A percentile compares a stretch with the other conserved stretches of the same genome.
phyloP scores from a whole-genome alignment of 345 rosid genomes.

The Hypericum androsaemum region DNA sequence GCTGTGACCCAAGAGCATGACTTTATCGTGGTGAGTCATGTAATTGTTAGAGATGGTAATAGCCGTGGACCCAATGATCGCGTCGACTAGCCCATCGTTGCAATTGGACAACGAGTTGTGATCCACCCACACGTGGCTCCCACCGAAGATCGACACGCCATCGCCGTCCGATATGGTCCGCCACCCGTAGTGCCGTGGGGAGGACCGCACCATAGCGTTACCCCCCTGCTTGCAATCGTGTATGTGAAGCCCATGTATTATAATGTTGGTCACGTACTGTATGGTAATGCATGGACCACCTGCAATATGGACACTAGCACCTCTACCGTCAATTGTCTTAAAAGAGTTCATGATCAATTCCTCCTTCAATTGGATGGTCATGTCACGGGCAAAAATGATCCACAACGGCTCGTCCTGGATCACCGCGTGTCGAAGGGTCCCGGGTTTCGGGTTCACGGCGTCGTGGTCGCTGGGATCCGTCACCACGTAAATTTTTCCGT shows the following conservation, averaged over 20 bases:
- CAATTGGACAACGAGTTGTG: not conserved
- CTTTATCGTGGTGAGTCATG: slow-evolving; percentile 5
- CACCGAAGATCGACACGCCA: slow-evolving; percentile 3
- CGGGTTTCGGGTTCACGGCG: slow-evolving; percentile 1
- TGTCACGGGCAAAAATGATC: slow-evolving; percentile 1
- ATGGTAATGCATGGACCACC: slow-evolving; percentile 3
- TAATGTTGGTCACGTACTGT: slow-evolving; percentile 1
- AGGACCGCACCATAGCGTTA: slow-evolving; percentile 1
- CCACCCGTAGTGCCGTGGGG: slow-evolving; percentile 9
- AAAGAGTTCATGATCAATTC: slow-evolving; percentile 3
- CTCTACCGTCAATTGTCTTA: slow-evolving; percentile 4
- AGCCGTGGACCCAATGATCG: slow-evolving; percentile 2
- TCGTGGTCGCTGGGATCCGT: slow-evolving; percentile 5
- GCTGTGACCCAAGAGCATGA: slow-evolving; percentile 3
- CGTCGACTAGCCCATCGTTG: not conserved
- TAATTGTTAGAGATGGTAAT: slow-evolving; percentile 2
- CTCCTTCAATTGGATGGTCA: slow-evolving; percentile 1
- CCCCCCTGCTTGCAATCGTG: slow-evolving; percentile 6
- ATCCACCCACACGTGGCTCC: slow-evolving; percentile 6
- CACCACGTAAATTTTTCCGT: not conserved
- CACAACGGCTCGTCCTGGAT: slow-evolving; percentile 6
- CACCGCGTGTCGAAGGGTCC: slow-evolving; percentile 4
- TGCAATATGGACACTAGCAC: not conserved
- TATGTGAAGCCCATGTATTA: slow-evolving; percentile 1
- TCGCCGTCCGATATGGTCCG: slow-evolving; percentile 4